These are phyloP conservation scores for Plasmopara muralis DNA, from an alignment of 352 stramenopile genomes.

Conservation along the genomic window DNA sequence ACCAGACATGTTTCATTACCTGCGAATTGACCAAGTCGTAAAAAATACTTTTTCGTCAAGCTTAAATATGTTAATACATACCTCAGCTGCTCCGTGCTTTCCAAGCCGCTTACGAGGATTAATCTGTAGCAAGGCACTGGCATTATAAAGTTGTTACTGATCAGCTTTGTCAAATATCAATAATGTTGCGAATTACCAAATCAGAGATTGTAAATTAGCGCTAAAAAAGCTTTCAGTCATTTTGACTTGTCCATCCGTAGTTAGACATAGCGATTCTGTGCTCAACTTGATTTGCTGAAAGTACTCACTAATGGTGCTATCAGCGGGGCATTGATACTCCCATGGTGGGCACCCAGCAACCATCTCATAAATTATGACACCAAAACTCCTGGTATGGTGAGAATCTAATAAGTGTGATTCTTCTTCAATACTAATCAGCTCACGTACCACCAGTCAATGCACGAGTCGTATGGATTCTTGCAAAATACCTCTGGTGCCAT, in stretches of 20 bases:
- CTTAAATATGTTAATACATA: conserved; percentile 3
- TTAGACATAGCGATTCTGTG: conserved; percentile 6
- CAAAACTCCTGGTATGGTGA: conserved; percentile 39
- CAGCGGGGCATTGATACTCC: conserved; percentile 45
- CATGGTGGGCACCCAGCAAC: conserved; percentile 51
- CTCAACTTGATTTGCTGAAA: conserved; percentile 25
- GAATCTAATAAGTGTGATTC: background rate
- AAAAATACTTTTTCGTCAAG: background rate
- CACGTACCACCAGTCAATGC: conserved; percentile 68
- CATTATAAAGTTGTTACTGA: background rate
- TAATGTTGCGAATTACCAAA: conserved; percentile 18
- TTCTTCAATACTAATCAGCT: background rate
- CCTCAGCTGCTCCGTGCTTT: conserved; percentile 25
- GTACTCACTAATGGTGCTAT: conserved; percentile 23
- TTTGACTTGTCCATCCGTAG: background rate
- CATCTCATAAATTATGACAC: conserved; percentile 76
- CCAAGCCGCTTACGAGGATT: conserved; percentile 42
- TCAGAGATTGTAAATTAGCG: conserved; percentile 20
- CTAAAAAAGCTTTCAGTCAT: conserved; percentile 2
- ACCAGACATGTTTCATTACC: conserved; percentile 62
- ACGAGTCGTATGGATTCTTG: conserved; percentile 24
- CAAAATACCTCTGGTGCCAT: conserved; percentile 66
- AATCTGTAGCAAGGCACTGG: conserved; percentile 20
- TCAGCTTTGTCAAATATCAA: too few species aligned
- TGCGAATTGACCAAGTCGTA: conserved; percentile 8